Evolutionary conservation across 108 stramenopile genomes (phyloP), one percentile per base, ranked within the genome.

Genomic region (Stephanodiscus triporus): DNA sequence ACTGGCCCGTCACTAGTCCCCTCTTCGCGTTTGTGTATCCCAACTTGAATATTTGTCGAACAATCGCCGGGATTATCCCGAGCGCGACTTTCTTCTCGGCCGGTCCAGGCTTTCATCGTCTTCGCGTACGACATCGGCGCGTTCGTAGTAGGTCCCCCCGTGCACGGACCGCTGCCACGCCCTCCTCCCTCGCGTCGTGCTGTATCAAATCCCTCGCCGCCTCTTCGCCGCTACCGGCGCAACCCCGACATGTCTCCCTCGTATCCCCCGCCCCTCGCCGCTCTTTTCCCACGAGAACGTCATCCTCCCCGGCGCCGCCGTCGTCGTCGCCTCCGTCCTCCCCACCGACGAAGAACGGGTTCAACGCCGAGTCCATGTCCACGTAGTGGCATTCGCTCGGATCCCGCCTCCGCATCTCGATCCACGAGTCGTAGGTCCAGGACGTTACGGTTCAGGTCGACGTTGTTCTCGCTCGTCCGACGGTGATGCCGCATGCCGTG

Each of bases 381-480:
- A 86, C 86, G 62, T 89, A 89, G 2, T 68, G 57, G 14, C 73
- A 84, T 69, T 77, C 72, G 56, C 88, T 92, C 10, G 88, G 86
- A 66, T 86, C 82, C 9, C 91, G 69, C 9, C 36, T 17, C 16
- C 85, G 57, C 48, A 88, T 75, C 6, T 72, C 55, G 9, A 72
- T 55, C 69, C 77, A 87, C 17, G 78, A 53, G n/a, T n/a, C 32
- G 70, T 43, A 9, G 14, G 26, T 19, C 43, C 24, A 93, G 77
- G 0, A 67, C 86, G 76, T 95, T 95, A 37, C 95, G 85, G 72
- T 92, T 93, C 32, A 95, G 71, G 68, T 95, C 95, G 29, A 93
- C 92, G 71, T 93, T 93, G 68, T 91, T 81, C 67, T 93, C 92
- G 76, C 92, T 95, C 45, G 72, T 71, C 2, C 92, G 80, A n/a